phyloP scores from a whole-genome alignment of 2,329 filamentous ascomycete species.

The Pestalotiopsis sp. region DNA sequence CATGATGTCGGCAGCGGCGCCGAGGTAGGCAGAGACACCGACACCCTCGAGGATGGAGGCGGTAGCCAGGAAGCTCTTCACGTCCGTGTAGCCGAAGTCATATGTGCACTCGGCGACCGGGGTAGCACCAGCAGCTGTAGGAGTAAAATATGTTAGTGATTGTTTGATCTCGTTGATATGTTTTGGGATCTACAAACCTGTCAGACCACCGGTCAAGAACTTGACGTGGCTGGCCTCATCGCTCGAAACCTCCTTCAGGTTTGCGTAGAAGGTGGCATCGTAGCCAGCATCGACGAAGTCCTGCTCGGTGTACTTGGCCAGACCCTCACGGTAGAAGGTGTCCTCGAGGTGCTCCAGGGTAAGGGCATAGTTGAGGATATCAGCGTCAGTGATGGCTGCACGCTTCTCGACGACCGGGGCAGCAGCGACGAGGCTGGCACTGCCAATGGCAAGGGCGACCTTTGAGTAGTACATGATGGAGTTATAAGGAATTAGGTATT shows the following conservation, averaged over 20 bases:
- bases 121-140: constrained; percentile 37
- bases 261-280: constrained; percentile 54
- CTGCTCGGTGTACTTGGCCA: constrained; percentile 56
- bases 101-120: constrained; percentile 60
- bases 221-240: constrained; percentile 48
- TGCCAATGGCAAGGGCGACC: neutral
- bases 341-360: constrained; percentile 61
- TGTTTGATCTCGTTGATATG: neutral
- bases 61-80: constrained; percentile 52
- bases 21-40: constrained; percentile 63
- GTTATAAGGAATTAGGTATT: neutral
- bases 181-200: neutral
- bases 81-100: constrained; percentile 51
- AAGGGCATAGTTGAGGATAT: constrained; percentile 49
- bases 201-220: constrained; percentile 52
- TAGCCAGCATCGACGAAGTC: constrained; percentile 57
- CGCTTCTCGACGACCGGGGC: constrained; percentile 7
- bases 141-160: neutral
- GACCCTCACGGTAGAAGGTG: constrained; percentile 63
- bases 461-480: constrained; percentile 8
- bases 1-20: constrained; percentile 60
- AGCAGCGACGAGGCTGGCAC: constrained; percentile 8
- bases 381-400: constrained; percentile 7
- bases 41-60: constrained; percentile 59
- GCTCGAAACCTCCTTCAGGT: constrained; percentile 55